Evolutionary conservation across 352 stramenopile species (phyloP).

Genomic region (Pilasporangium apinafurcum): DNA sequence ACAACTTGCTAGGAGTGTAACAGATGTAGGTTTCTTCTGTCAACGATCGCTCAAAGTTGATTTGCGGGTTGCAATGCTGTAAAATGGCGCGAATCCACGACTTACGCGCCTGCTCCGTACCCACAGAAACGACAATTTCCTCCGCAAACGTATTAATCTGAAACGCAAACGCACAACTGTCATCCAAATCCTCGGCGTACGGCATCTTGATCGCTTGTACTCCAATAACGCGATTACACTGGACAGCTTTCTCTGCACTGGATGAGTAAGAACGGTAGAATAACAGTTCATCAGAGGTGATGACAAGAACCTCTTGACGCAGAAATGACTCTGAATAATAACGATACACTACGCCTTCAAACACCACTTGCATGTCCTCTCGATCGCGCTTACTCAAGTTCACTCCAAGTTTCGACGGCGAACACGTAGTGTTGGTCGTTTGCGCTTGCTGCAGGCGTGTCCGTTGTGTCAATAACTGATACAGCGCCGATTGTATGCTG

Average conservation of each 20-base stretch:
- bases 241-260: constrained; percentile 42
- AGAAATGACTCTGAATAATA: constrained; percentile 50
- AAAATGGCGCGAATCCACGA: constrained; percentile 58
- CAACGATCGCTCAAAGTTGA: constrained; percentile 36
- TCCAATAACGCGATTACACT: constrained; percentile 37
- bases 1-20: constrained; percentile 12
- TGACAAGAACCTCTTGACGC: constrained; percentile 70
- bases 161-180: constrained; percentile 38
- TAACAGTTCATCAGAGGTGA: constrained; percentile 44
- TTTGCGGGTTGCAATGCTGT: constrained; percentile 40
- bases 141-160: constrained; percentile 71
- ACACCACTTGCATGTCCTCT: constrained; percentile 41
- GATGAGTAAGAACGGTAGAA: constrained; percentile 70
- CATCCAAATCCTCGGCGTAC: constrained; percentile 5
- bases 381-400: constrained; percentile 59
- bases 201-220: constrained; percentile 30
- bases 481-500: constrained; percentile 47
- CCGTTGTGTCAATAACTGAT: constrained; percentile 48
- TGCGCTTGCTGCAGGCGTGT: constrained; percentile 36
- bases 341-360: constrained; percentile 68
- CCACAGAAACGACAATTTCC: constrained; percentile 68
- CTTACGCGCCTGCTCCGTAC: constrained; percentile 47
- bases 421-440: constrained; percentile 29
- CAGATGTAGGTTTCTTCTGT: constrained; percentile 12
- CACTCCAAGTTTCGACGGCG: constrained; percentile 50